These are phyloP conservation scores for Penicillium sp. DNA, from an alignment of 2,329 filamentous ascomycete genomes.

Conservation along the genomic window DNA sequence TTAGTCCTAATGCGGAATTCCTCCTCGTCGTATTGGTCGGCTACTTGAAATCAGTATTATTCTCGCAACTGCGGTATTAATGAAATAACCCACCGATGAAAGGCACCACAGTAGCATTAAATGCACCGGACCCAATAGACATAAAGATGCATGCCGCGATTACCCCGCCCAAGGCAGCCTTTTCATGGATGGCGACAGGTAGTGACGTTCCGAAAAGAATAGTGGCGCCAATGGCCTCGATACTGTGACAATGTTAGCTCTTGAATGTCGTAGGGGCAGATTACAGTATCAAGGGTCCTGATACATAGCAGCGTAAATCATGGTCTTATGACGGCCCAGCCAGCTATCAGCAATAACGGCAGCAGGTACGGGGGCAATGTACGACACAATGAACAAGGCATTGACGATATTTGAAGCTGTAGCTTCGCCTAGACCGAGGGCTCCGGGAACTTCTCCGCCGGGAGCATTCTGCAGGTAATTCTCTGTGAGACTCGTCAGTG, in stretches of 20 bases:
- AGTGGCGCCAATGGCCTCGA: conserved; percentile 20
- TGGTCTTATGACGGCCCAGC: conserved; percentile 40
- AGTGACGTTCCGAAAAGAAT: conserved; percentile 29
- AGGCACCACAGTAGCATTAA: conserved; percentile 36
- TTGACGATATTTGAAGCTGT: conserved; percentile 57
- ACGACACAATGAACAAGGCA: conserved; percentile 57
- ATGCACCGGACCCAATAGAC: conserved; percentile 41
- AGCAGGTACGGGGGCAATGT: conserved; percentile 37
- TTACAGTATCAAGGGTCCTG: not conserved
- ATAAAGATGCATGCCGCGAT: conserved; percentile 36
- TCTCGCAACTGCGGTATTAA: not conserved
- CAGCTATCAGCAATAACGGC: conserved; percentile 41
- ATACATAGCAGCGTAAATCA: conserved; percentile 31
- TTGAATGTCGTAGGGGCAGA: not conserved
- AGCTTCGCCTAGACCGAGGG: conserved; percentile 57
- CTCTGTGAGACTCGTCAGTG: conserved; percentile 2
- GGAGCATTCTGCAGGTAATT: conserved; percentile 16
- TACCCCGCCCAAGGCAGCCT: conserved; percentile 24
- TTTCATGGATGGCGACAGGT: not conserved
- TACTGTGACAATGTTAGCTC: conserved; percentile 1
- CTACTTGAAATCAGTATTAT: not conserved
- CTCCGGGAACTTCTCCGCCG: conserved; percentile 45
- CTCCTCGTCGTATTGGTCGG: conserved; percentile 10
- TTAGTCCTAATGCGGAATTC: not conserved
- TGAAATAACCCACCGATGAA: conserved; percentile 29